Evolutionary conservation across 225 moss, liverwort and hornwort species (phyloP), one percentile per base, ranked within the genome.

Genomic region (Polytrichum formosum): DNA sequence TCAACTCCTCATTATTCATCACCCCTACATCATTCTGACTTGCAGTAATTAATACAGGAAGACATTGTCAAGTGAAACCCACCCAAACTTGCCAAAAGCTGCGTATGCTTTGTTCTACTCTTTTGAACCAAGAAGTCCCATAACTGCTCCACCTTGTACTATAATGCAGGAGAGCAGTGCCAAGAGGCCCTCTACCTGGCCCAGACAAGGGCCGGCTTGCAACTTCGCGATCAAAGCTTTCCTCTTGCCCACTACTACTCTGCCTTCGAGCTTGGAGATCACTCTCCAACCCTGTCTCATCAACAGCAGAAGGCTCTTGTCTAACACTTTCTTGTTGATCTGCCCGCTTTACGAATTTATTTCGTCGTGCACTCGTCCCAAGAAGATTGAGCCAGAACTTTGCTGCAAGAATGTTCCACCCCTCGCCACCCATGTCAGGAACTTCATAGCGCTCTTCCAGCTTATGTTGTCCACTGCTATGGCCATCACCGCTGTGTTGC

Each of bases 1-100:
- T 10, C 46, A 16, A 13, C 16, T 13, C 46, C 13, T 16, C 13
- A 46, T 13, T 46, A 46, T 46, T 46, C 46, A 46, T 46, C 16
- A 46, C 3, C 16, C 46, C 46, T 46, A 4, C 46, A 46, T 46
- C 46, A 46, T 46, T 13, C 46, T 46, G 46, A 46, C 13, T 46
- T 46, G 13, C 16, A 46, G 46, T 3, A 2, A 46, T 16, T 46
- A 46, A 46, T 46, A 13, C 46, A 46, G 13, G 0, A 13, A 46
- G 1, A 16, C 13, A 16, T 16, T 3, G 46, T 46, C 46, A 46
- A 46, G 13, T 46, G 46, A 46, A 37, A 82, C 90, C 85, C 77
- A 88, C 90, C 90, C 90, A 91, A 66, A 88, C 70, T 75, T 91
- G 85, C 88, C 88, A 91, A 69, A 88, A 79, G 75, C 80, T 88